phyloP scores from a whole-genome alignment of 2,329 filamentous ascomycete species.

The Leptoxyphium fumago region DNA sequence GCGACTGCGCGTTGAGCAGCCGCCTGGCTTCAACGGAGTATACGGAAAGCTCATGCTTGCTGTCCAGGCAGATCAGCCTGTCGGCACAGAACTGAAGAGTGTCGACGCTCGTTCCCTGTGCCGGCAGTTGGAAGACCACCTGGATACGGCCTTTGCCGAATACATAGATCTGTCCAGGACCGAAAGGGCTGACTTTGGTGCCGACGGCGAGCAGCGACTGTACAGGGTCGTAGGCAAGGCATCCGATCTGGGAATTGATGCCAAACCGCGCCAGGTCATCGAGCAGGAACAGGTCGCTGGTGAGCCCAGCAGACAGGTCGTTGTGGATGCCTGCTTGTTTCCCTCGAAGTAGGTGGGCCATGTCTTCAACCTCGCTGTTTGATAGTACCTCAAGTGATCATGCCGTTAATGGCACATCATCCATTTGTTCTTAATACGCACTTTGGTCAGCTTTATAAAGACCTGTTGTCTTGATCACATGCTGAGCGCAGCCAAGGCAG shows the following conservation, averaged over 20 bases:
- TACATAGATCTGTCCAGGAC: constrained; percentile 75
- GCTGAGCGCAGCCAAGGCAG: too few relatives aligned
- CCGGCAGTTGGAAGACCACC: constrained; percentile 55
- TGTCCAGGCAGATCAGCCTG: constrained; percentile 71
- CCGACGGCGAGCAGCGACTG: constrained; percentile 88
- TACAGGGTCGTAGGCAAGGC: constrained; percentile 79
- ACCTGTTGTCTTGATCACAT: too few relatives aligned
- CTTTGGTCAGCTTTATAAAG: too few relatives aligned
- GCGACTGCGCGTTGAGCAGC: constrained; percentile 53
- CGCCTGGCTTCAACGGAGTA: constrained; percentile 64
- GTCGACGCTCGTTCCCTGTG: constrained; percentile 55
- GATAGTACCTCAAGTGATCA: too few relatives aligned
- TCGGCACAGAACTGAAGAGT: constrained; percentile 74
- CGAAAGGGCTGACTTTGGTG: constrained; percentile 75
- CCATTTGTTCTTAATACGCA: too few relatives aligned
- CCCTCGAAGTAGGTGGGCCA: constrained; percentile 78
- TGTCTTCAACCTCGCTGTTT: constrained; percentile 22
- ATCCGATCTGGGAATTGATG: constrained; percentile 52
- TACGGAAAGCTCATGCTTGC: constrained; percentile 69
- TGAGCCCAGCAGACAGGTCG: constrained; percentile 73
- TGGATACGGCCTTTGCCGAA: constrained; percentile 71
- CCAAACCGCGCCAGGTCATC: constrained; percentile 73
- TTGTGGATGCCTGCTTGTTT: constrained; percentile 89
- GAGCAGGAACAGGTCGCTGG: constrained; percentile 61
- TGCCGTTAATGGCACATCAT: too few relatives aligned